phyloP scores from a whole-genome alignment of 2,329 filamentous ascomycete species.

The Nigrospora sphaerica region DNA sequence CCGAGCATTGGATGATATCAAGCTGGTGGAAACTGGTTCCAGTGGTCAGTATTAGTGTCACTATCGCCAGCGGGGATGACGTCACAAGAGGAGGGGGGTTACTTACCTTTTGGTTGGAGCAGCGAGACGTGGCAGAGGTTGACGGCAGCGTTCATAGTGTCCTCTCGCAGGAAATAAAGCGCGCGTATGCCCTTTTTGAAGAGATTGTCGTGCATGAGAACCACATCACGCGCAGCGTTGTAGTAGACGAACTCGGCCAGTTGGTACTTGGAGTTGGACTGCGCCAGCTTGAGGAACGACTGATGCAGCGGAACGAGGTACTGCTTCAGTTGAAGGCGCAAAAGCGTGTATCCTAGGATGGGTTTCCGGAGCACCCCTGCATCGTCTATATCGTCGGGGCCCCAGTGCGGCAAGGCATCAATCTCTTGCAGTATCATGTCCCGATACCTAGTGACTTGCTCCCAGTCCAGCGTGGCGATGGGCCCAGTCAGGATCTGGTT shows the following conservation, averaged over 20 bases:
- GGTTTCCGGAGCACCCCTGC: constrained; percentile 35
- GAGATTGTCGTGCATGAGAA: constrained; percentile 54
- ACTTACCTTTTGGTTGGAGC: constrained; percentile 43
- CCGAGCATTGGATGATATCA: constrained; percentile 55
- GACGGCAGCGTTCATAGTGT: constrained; percentile 51
- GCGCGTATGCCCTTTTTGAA: constrained; percentile 51
- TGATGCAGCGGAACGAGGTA: constrained; percentile 57
- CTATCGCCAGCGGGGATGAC: not conserved
- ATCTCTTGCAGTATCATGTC: constrained; percentile 56
- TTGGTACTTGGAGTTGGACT: constrained; percentile 54
- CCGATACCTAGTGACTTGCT: constrained; percentile 54
- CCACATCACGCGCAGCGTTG: constrained; percentile 54
- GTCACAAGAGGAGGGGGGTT: not conserved
- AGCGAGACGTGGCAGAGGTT: constrained; percentile 56
- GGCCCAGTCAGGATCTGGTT: constrained; percentile 49
- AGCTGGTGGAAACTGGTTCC: constrained; percentile 42
- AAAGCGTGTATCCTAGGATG: constrained; percentile 50
- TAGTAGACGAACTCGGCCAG: constrained; percentile 59
- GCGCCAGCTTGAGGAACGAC: constrained; percentile 52
- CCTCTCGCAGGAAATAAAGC: constrained; percentile 54
- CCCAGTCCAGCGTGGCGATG: constrained; percentile 49
- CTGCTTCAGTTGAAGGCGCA: constrained; percentile 54
- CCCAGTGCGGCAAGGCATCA: constrained; percentile 52
- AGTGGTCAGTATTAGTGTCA: constrained; percentile 5
- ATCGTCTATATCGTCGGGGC: constrained; percentile 19